A percentile compares a stretch with the other conserved stretches of the same genome.
Conservation (phyloP, 192 early-diverging fungal species). For the Linderina pennispora region DNA sequence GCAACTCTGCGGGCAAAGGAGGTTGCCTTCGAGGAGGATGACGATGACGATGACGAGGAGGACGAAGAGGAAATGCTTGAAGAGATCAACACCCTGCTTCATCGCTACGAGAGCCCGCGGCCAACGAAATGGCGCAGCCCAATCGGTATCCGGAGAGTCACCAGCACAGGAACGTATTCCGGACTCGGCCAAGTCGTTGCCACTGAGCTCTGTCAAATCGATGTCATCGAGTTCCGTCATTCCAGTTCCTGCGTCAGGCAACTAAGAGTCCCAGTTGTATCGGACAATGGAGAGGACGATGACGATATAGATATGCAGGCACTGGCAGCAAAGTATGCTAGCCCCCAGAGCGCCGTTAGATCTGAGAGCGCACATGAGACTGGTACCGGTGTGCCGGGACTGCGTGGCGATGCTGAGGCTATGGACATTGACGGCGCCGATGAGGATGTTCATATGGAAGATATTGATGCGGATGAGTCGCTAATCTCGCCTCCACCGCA, state of each 20-base stretch:
- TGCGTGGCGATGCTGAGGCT: constrained; percentile 37
- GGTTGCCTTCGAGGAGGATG: constrained; percentile 12
- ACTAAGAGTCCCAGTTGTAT: too few species aligned
- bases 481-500: too few species aligned
- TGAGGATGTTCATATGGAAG: not conserved
- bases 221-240: too few species aligned
- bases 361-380: not conserved
- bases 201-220: too few species aligned
- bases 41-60: too few species aligned
- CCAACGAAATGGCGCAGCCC: too few species aligned
- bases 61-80: constrained; percentile 40
- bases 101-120: constrained; percentile 37
- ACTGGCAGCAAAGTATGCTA: constrained; percentile 32
- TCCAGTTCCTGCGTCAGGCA: too few species aligned
- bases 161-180: too few species aligned
- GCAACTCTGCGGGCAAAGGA: not conserved
- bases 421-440: constrained; percentile 1
- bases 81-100: constrained; percentile 34
- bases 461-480: not conserved
- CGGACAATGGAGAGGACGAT: not conserved
- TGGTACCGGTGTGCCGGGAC: constrained; percentile 39
- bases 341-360: constrained; percentile 5
- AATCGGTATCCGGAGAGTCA: too few species aligned
- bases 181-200: too few species aligned
- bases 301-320: constrained; percentile 20